Evolutionary conservation across 345 rosid species (phyloP).

Genomic region (Melaleuca quinquenervia): DNA sequence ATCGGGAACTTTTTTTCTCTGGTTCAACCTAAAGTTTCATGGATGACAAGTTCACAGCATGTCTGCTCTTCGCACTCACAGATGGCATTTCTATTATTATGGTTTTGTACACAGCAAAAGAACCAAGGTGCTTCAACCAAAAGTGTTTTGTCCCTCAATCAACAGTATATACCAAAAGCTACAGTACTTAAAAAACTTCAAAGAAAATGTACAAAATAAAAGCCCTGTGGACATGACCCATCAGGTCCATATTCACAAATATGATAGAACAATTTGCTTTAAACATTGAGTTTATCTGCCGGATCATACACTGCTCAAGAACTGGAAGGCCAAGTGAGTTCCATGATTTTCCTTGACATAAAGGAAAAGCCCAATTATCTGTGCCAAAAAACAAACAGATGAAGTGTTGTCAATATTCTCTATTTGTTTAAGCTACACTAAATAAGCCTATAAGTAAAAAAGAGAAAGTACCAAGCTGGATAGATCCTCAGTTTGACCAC

Average conservation of each 20-base stretch:
- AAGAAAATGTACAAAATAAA: background rate
- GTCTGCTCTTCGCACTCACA: background rate
- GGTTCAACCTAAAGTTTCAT: background rate
- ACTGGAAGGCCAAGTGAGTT: slow-evolving; percentile 69
- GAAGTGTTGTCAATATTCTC: background rate
- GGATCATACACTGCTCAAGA: slow-evolving; percentile 67
- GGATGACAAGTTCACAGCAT: background rate
- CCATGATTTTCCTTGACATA: slow-evolving; percentile 84
- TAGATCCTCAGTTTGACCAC: slow-evolving; percentile 42
- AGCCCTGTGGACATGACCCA: background rate
- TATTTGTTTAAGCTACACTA: background rate
- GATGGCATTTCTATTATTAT: background rate
- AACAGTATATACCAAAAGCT: background rate
- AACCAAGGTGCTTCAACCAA: background rate
- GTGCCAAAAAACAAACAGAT: slow-evolving; percentile 18
- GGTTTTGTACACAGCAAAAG: background rate
- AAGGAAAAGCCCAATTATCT: slow-evolving; percentile 81
- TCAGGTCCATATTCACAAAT: background rate
- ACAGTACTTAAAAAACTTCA: background rate
- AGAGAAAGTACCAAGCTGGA: slow-evolving; percentile 66
- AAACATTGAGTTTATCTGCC: background rate
- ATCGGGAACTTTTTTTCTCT: background rate
- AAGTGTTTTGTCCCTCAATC: background rate
- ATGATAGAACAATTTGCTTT: background rate
- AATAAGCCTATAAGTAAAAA: background rate